A percentile compares a stretch with the other conserved stretches of the same genome.
Conservation (phyloP, 1,139 yeast species). For the Lodderomyces jiufengensis region DNA sequence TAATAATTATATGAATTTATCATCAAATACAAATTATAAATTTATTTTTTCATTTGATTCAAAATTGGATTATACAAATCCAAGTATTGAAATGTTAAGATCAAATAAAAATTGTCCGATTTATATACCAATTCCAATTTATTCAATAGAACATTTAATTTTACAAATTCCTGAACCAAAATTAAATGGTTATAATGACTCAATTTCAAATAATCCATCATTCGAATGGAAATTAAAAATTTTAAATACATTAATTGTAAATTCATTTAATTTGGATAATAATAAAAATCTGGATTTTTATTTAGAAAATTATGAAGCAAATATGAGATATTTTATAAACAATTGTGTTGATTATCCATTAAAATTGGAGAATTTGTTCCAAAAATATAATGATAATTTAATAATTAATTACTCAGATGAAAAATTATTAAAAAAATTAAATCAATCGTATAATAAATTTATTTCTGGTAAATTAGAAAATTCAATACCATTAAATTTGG, state of each 20-base stretch:
- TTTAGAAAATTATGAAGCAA: slow-evolving; percentile 27
- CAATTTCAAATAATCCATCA: slow-evolving; percentile 14
- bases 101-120: slow-evolving; percentile 27
- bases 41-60: slow-evolving; percentile 61
- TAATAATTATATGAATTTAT: slow-evolving; percentile 32
- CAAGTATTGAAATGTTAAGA: slow-evolving; percentile 34
- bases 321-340: slow-evolving; percentile 15
- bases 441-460: slow-evolving; percentile 12
- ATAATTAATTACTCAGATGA: slow-evolving; percentile 23
- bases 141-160: slow-evolving; percentile 36
- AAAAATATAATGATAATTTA: slow-evolving; percentile 22
- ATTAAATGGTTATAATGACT: slow-evolving; percentile 14
- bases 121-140: slow-evolving; percentile 36
- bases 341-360: slow-evolving; percentile 1
- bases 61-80: slow-evolving; percentile 31
- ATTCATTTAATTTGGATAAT: not conserved
- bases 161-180: slow-evolving; percentile 24
- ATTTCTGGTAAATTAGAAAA: not conserved
- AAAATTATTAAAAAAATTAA: slow-evolving; percentile 22
- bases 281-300: slow-evolving; percentile 17
- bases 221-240: slow-evolving; percentile 31
- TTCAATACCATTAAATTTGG: slow-evolving; percentile 1
- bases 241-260: slow-evolving; percentile 22
- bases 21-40: slow-evolving; percentile 30
- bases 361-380: slow-evolving; percentile 19